A percentile compares a stretch with the other conserved stretches of the same genome.
Evolutionary conservation across 2,329 filamentous ascomycete species (phyloP).

Genomic region (Simplicillium aogashimaense): DNA sequence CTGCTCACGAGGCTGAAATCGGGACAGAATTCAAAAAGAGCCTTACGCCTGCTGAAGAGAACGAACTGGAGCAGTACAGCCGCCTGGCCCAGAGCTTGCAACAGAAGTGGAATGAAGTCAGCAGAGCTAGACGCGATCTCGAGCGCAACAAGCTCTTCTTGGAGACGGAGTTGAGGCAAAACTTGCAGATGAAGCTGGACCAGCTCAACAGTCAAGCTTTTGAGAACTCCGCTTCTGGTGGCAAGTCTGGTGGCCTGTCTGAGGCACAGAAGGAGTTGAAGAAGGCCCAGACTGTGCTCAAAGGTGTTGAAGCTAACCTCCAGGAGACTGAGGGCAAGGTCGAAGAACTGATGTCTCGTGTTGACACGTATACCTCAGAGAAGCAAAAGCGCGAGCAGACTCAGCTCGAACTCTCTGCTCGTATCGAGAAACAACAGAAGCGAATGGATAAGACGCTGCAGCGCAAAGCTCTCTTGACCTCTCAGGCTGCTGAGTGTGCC

Average conservation of each 20-base stretch:
- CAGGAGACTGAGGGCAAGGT: conserved; percentile 65
- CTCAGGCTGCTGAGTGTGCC: conserved; percentile 69
- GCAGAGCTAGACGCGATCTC: conserved; percentile 62
- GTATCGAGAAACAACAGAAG: conserved; percentile 80
- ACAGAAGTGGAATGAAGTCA: conserved; percentile 66
- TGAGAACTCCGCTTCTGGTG: conserved; percentile 52
- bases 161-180: conserved; percentile 82
- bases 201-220: conserved; percentile 71
- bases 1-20: conserved; percentile 70
- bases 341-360: conserved; percentile 38
- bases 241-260: conserved; percentile 56
- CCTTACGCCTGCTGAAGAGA: conserved; percentile 72
- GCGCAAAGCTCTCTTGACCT: conserved; percentile 70
- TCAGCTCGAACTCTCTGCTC: conserved; percentile 64
- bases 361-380: conserved; percentile 44
- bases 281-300: background rate
- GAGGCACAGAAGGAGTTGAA: conserved; percentile 63
- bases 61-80: conserved; percentile 63
- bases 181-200: conserved; percentile 77
- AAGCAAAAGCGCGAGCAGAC: conserved; percentile 57
- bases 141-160: conserved; percentile 74
- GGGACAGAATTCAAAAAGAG: conserved; percentile 87
- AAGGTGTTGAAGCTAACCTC: conserved; percentile 55
- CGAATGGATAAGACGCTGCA: conserved; percentile 86
- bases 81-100: conserved; percentile 62